phyloP scores from a whole-genome alignment of 805 yeast species.

The Wickerhamomyces alni region DNA sequence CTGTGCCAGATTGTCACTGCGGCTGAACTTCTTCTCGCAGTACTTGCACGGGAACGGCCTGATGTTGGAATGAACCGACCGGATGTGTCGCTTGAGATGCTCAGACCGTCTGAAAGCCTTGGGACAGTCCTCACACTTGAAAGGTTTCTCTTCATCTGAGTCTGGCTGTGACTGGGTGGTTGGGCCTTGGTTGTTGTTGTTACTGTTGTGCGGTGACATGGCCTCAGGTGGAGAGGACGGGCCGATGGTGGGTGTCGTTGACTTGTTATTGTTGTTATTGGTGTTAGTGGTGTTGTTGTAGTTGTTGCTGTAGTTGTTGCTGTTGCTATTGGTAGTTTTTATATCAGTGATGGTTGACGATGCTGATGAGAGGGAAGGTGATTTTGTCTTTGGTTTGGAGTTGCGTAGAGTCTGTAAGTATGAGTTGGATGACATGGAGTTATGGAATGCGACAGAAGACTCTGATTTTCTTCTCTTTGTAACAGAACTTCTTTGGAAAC shows the following conservation, averaged over 20 bases:
- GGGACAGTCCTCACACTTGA: slow-evolving; percentile 56
- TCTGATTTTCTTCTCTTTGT: slow-evolving; percentile 22
- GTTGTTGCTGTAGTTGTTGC: too few relatives aligned
- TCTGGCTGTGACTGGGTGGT: neutral
- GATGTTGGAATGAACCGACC: slow-evolving; percentile 66
- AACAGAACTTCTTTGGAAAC: slow-evolving; percentile 7
- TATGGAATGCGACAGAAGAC: slow-evolving; percentile 10
- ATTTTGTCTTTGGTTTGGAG: neutral
- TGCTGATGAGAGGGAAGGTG: neutral
- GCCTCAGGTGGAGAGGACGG: too few relatives aligned
- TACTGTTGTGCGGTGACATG: too few relatives aligned
- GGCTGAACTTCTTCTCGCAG: slow-evolving; percentile 58
- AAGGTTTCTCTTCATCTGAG: slow-evolving; percentile 43
- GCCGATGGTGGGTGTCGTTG: neutral
- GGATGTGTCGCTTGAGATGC: slow-evolving; percentile 66
- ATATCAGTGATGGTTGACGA: neutral
- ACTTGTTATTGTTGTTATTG: too few relatives aligned
- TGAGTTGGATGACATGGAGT: neutral
- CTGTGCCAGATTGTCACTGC: slow-evolving; percentile 62
- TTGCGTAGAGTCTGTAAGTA: neutral
- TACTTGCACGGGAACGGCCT: slow-evolving; percentile 61
- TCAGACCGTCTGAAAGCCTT: slow-evolving; percentile 68
- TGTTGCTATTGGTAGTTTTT: too few relatives aligned
- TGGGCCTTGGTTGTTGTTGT: neutral
- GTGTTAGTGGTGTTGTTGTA: neutral